phyloP scores from a whole-genome alignment of 2,329 filamentous ascomycete species.

The Botrytis medusae region DNA sequence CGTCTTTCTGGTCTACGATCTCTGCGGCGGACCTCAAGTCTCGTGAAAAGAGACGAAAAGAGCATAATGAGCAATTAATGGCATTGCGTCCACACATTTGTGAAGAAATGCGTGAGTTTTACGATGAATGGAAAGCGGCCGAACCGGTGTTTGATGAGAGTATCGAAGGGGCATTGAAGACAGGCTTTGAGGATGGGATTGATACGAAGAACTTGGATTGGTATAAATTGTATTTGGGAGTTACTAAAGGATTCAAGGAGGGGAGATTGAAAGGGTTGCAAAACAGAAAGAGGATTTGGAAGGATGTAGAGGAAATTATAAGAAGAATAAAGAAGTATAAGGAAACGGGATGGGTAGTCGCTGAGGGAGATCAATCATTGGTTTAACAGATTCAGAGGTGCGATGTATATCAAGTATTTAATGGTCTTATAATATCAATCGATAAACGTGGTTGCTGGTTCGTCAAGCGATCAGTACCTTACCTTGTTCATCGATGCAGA shows the following conservation, averaged over 20 bases:
- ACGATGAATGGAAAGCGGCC: conserved; percentile 9
- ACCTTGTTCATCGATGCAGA: not conserved
- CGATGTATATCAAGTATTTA: not conserved
- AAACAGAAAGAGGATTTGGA: conserved; percentile 36
- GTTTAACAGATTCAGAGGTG: not conserved
- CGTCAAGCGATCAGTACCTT: fast-evolving
- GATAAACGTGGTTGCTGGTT: not conserved
- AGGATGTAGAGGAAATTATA: conserved; percentile 30
- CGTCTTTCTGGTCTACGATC: conserved; percentile 17
- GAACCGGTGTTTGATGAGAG: conserved; percentile 5
- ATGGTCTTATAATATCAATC: no score
- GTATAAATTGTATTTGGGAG: conserved; percentile 30
- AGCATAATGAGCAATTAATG: not conserved
- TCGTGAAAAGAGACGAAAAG: not conserved
- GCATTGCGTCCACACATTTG: not conserved
- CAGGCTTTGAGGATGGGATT: not conserved
- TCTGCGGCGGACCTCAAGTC: not conserved
- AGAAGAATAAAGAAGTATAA: conserved; percentile 5
- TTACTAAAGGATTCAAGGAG: conserved; percentile 27
- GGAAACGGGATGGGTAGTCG: not conserved
- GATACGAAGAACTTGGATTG: conserved; percentile 30
- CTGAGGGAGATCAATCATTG: not conserved
- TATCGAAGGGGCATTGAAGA: not conserved
- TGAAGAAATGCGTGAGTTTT: conserved; percentile 2
- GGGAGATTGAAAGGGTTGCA: conserved; percentile 31